A percentile compares a stretch with the other conserved stretches of the same genome.
Conservation (phyloP, 805 yeast genomes). For the Hyphopichia homilentoma region DNA sequence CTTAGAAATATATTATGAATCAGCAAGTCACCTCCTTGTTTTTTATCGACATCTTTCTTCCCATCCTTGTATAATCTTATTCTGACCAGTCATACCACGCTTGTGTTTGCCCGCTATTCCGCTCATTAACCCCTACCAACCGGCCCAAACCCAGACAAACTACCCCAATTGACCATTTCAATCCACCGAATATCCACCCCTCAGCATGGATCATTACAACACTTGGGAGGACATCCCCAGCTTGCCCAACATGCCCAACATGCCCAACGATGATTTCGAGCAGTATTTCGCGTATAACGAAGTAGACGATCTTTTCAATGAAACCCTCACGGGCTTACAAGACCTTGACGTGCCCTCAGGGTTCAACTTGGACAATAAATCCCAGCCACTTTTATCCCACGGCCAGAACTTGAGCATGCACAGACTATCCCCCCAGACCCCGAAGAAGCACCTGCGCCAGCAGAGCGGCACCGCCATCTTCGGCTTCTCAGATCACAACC, state of each 20-base stretch:
- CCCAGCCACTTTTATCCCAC: conserved; percentile 8
- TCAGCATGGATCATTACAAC: conserved; percentile 20
- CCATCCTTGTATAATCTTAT: too few relatives aligned
- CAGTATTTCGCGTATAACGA: conserved; percentile 46
- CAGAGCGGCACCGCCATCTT: conserved; percentile 79
- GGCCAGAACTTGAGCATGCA: conserved; percentile 17
- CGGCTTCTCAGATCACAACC: conserved; percentile 64
- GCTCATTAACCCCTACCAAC: too few relatives aligned
- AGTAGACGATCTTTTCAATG: conserved; percentile 53
- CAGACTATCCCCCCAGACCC: conserved; percentile 34
- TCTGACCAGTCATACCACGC: too few relatives aligned
- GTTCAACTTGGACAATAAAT: conserved; percentile 19
- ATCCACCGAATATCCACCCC: too few relatives aligned
- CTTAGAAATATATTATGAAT: too few relatives aligned
- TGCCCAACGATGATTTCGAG: conserved; percentile 54
- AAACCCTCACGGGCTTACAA: conserved; percentile 51
- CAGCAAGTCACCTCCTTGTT: too few relatives aligned
- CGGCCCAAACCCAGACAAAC: too few relatives aligned
- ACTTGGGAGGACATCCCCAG: conserved; percentile 28
- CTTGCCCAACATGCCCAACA: conserved; percentile 33
- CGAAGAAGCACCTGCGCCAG: conserved; percentile 50
- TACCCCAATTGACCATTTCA: too few relatives aligned
- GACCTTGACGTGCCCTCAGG: conserved; percentile 63
- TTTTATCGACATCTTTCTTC: too few relatives aligned
- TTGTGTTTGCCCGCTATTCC: too few relatives aligned